Evolutionary conservation across 208 protist species (phyloP), one percentile per base, ranked within the genome.

Genomic region (Tritrichomonas foetus): DNA sequence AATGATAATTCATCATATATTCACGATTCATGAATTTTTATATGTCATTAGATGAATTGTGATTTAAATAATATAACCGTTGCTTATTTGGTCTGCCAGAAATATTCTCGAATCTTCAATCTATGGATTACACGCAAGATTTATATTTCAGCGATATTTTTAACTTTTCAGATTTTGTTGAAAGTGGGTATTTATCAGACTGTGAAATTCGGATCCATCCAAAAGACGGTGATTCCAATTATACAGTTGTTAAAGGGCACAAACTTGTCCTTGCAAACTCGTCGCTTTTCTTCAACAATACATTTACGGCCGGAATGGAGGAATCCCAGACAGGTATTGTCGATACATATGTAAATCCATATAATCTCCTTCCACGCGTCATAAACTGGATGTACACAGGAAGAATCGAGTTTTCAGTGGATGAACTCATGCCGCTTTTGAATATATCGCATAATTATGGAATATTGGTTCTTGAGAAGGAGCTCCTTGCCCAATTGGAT

Each of bases 251-350:
- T 9, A 89, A 89, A 89, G 41, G 47, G 3, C 78, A 89, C 44
- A 53, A 57, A 53, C 30, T 61, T 39, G 57, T 89, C 41, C 47
- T 89, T 61, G 41, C 78, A 57, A 89, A 89, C 57, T 89, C 78
- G 8, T 89, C 78, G 30, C 8, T 27, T 39, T 89, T 89, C 39
- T 89, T 89, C 27, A 27, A 39, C 30, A 89, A 89, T 30, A 57
- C 41, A n/a, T 89, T 89, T 57, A 89, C 78, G 3, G 41, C 41
- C 8, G 41, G 47, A 57, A 89, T 89, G 78, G 30, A 49, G 22
- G 78, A 89, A 57, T 9, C 78, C 30, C 16, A 25, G 20, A 89
- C 78, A 61, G 41, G 78, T 13, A 57, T 33, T 20, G 47, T 57
- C 3, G 16, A 25, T 33, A 57, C 39, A 39, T 16, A 53, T 27